phyloP scores from a whole-genome alignment of 2,329 filamentous ascomycete genomes.

The Cercospora zeae-maydis region DNA sequence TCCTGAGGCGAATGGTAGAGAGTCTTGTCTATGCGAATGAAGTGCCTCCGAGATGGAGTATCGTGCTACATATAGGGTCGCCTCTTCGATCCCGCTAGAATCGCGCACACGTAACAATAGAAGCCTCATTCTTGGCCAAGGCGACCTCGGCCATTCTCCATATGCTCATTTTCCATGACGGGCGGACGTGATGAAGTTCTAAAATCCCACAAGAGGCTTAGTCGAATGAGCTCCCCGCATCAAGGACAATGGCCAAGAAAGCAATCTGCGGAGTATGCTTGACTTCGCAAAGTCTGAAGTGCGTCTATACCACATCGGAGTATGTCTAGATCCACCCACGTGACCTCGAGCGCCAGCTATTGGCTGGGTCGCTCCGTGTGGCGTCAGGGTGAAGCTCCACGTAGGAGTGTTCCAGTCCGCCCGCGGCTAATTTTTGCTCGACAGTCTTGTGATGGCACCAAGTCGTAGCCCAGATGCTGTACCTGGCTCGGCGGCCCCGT shows the following conservation, averaged over 20 bases:
- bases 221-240: slow-evolving; percentile 8
- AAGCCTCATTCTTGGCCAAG: background rate
- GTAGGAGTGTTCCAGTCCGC: slow-evolving; percentile 1
- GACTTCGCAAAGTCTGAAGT: background rate
- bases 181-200: slow-evolving; percentile 4
- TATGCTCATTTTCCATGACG: background rate
- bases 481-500: background rate
- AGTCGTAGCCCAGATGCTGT: background rate
- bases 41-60: background rate
- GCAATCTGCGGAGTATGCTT: slow-evolving; percentile 5
- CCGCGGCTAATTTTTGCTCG: background rate
- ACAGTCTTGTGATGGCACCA: slow-evolving; percentile 2
- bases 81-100: background rate
- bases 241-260: background rate
- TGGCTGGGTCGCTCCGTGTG: slow-evolving; percentile 5
- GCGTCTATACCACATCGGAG: slow-evolving; percentile 10
- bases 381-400: background rate
- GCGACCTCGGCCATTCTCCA: slow-evolving; percentile 2
- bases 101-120: slow-evolving; percentile 2
- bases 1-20: slow-evolving; percentile 1
- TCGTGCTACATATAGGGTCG: background rate
- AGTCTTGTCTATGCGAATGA: background rate
- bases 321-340: slow-evolving; percentile 4
- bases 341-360: background rate
- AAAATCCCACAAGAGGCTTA: slow-evolving; percentile 2